Percentiles rank a stretch among this genome's conserved stretches.
phyloP scores from a whole-genome alignment of 345 rosid genomes.

The Toxicodendron radicans region DNA sequence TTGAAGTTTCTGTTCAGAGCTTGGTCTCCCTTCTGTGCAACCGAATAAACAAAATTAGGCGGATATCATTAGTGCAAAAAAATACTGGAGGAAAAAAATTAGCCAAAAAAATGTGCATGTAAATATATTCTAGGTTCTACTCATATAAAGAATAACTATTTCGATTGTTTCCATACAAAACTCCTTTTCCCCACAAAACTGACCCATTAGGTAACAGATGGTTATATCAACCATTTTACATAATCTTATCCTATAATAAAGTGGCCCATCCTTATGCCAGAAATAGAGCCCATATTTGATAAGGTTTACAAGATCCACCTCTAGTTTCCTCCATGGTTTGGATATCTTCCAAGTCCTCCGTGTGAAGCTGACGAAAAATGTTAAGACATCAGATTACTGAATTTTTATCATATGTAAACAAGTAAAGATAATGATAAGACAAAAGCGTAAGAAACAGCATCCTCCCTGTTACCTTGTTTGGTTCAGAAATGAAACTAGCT shows the following conservation, averaged over 20 bases:
- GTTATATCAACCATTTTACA: background rate
- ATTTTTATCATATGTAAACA: background rate
- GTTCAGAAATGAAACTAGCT: slow-evolving; percentile 27
- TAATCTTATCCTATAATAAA: background rate
- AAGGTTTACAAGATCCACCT: background rate
- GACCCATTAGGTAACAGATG: background rate
- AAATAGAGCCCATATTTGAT: background rate
- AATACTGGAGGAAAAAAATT: background rate
- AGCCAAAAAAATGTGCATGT: background rate
- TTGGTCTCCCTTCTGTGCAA: slow-evolving; percentile 21
- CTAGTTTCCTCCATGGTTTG: slow-evolving; percentile 3
- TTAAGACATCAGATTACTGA: background rate
- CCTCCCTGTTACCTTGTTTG: slow-evolving; percentile 36
- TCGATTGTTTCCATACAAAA: background rate
- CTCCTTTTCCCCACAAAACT: background rate
- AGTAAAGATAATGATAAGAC: background rate
- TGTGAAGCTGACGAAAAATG: background rate
- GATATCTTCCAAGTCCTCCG: slow-evolving; percentile 19
- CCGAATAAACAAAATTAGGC: slow-evolving; percentile 14
- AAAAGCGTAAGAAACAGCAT: background rate
- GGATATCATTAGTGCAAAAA: background rate
- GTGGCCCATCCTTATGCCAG: background rate
- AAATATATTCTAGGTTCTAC: background rate
- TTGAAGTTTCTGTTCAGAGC: slow-evolving; percentile 24
- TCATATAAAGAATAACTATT: background rate